Evolutionary conservation across 257 asterid species (phyloP), one percentile per base, ranked within the genome.

Genomic region (Thymus mandschuricus): DNA sequence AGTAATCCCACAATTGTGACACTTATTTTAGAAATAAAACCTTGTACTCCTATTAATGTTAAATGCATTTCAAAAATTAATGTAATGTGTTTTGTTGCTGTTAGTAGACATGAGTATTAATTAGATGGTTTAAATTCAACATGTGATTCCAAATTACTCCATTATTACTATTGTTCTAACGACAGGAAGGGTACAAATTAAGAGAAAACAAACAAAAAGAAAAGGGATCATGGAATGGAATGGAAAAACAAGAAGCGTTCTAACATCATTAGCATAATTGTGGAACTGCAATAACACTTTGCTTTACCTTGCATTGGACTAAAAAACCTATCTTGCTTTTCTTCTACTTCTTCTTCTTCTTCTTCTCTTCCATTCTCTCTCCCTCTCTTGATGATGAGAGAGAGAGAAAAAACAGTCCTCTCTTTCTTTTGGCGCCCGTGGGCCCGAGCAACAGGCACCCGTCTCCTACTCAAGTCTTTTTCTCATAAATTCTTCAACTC

Each of bases 401-500:
- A 45, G 21, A 59, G 43, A 6, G 41, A 64, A 44, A 55, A 3
- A 12, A 44, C 41, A 64, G 6, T 38, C 41, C 41, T 38, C 62
- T 60, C 75, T 45, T 31, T 73, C 71, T 77, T 75, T 73, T 76
- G 77, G 86, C 81, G 76, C 64, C 66, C 34, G 75, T 73, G 78
- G 92, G 87, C 60, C 88, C 90, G 76, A 43, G 30, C 34, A 13
- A 69, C 80, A 71, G 44, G 0, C 59, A 63, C 72, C 68, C 74
- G 49, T 75, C 75, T 71, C 78, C 79, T 66, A 74, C 80, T 76
- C 77, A 38, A 12, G 82, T 84, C 92, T 69, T 43, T 76, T 75
- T 82, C 92, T 82, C 88, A 83, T 85, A 84, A 84, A 83, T 87
- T 80, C 90, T 79, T 79, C 89, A 80, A 82, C 88, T 60, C 69